These are phyloP conservation scores for Aspergillus haitiensis DNA, from an alignment of 495 filamentous ascomycete species.

Conservation along the genomic window DNA sequence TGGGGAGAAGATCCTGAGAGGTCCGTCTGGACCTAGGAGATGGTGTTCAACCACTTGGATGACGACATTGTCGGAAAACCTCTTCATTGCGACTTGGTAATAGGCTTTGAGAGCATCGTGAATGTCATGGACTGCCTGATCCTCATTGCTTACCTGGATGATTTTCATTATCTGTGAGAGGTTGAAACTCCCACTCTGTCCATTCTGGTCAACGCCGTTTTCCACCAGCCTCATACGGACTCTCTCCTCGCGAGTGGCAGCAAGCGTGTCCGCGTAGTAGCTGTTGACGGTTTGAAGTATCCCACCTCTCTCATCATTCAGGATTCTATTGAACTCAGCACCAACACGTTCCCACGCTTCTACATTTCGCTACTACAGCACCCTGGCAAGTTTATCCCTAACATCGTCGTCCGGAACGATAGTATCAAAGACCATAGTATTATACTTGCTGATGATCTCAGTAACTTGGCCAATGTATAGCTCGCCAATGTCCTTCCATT, in stretches of 20 bases:
- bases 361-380: background rate
- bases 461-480: conserved; percentile 26
- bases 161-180: background rate
- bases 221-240: conserved; percentile 6
- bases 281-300: conserved; percentile 40
- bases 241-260: conserved; percentile 26
- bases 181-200: no score
- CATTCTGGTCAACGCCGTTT: background rate
- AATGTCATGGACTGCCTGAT: conserved; percentile 39
- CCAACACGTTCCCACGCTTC: background rate
- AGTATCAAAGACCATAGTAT: background rate
- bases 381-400: background rate
- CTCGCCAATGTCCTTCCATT: conserved; percentile 33
- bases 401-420: conserved; percentile 18
- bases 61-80: conserved; percentile 34
- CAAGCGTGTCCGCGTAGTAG: conserved; percentile 35
- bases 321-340: conserved; percentile 16
- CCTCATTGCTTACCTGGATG: conserved; percentile 29
- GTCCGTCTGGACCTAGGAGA: conserved; percentile 2
- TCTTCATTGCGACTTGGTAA: conserved; percentile 38
- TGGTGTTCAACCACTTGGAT: conserved; percentile 12
- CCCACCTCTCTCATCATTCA: conserved; percentile 37
- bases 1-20: conserved; percentile 3
- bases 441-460: conserved; percentile 8
- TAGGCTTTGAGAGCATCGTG: conserved; percentile 43